A percentile compares a stretch with the other conserved stretches of the same genome.
These are phyloP conservation scores for Trypanosoma cruzi DNA, from an alignment of 208 protist species.

Conservation along the genomic window DNA sequence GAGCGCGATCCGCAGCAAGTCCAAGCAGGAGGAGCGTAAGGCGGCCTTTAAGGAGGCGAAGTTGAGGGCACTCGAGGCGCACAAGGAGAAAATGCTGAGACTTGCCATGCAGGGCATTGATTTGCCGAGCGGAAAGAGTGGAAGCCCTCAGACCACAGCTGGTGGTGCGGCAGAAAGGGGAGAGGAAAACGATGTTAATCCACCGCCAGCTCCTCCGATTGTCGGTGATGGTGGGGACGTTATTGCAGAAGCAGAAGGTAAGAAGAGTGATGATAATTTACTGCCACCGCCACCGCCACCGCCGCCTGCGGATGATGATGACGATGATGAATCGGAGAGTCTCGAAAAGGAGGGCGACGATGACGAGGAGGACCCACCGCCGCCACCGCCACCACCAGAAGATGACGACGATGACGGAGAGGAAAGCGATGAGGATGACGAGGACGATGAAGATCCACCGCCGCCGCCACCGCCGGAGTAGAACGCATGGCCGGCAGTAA, in stretches of 20 bases:
- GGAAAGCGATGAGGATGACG: too few species aligned
- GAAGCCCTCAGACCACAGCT: background rate
- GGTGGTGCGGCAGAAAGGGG: background rate
- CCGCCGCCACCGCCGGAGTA: background rate
- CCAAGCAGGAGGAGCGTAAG: slow-evolving; percentile 24
- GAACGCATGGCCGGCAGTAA: background rate
- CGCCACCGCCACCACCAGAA: slow-evolving; percentile 1
- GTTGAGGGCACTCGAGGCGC: slow-evolving; percentile 13
- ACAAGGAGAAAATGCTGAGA: slow-evolving; percentile 25
- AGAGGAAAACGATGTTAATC: background rate
- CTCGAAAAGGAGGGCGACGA: background rate
- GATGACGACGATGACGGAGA: background rate
- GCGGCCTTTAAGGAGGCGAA: slow-evolving; percentile 21
- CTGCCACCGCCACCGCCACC: slow-evolving; percentile 16
- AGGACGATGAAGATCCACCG: background rate
- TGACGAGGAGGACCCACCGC: slow-evolving; percentile 2
- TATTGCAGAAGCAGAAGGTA: background rate
- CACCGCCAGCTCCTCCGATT: background rate
- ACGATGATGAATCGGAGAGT: background rate
- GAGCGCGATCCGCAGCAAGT: slow-evolving; percentile 13
- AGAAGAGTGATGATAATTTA: slow-evolving; percentile 5
- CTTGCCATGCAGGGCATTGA: slow-evolving; percentile 12
- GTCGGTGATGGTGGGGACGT: background rate
- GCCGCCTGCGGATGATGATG: background rate
- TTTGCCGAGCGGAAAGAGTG: background rate